Conservation (phyloP, 139 green algal genomes). For the Pseudopediastrum boryanum region DNA sequence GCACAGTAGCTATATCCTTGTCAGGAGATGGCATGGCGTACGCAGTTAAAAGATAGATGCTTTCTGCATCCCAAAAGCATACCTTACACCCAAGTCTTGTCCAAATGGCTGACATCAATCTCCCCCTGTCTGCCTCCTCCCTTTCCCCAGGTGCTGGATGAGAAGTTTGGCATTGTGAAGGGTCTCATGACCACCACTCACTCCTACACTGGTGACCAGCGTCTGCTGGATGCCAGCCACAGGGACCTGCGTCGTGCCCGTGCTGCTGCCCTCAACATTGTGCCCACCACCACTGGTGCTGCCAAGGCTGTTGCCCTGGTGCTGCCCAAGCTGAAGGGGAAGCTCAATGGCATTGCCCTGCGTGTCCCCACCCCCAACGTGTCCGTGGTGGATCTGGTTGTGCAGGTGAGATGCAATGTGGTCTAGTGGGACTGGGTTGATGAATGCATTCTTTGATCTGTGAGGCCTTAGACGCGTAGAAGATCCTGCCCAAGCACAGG, state of each 20-base stretch:
- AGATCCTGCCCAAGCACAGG: too few relatives aligned
- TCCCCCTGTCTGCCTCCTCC: slow-evolving; percentile 42
- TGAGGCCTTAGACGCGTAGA: too few relatives aligned
- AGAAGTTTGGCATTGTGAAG: slow-evolving; percentile 99
- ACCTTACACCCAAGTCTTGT: too few relatives aligned
- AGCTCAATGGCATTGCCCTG: slow-evolving; percentile 97
- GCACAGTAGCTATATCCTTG: too few relatives aligned
- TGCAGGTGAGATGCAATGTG: slow-evolving; percentile 77
- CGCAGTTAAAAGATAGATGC: too few relatives aligned
- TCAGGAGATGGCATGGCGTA: too few relatives aligned
- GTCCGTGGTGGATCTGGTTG: slow-evolving; percentile 97
- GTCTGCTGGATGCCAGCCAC: slow-evolving; percentile 98
- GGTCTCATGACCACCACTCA: slow-evolving; percentile 99
- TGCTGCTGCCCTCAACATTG: slow-evolving; percentile 97
- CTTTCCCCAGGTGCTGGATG: slow-evolving; percentile 96
- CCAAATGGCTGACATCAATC: too few relatives aligned
- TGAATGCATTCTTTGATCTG: neutral
- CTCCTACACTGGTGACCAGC: slow-evolving; percentile 99
- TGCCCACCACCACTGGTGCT: slow-evolving; percentile 98
- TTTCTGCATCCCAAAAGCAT: too few relatives aligned
- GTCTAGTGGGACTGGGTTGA: neutral
- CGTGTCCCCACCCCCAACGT: slow-evolving; percentile 99
- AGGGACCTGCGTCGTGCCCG: slow-evolving; percentile 96
- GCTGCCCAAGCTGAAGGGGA: slow-evolving; percentile 92
- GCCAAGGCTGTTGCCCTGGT: slow-evolving; percentile 98